Evolutionary conservation across 148 eudicot genomes (phyloP).

Genomic region (Spergularia marina): DNA sequence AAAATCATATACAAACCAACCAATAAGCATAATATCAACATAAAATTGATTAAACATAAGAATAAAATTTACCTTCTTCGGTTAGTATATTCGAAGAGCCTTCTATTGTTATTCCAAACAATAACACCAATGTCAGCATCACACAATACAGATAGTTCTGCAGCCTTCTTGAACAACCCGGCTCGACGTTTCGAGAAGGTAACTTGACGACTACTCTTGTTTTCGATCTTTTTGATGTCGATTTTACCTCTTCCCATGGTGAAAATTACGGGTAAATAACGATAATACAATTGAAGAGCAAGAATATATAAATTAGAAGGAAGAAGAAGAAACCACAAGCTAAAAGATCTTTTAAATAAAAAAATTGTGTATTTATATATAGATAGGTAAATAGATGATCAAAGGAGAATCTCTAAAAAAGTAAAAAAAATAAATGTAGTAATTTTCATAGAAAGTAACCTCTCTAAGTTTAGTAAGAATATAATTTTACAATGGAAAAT

Average conservation of each 20-base stretch:
- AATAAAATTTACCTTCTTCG: slow-evolving; percentile 33
- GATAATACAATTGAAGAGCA: no score
- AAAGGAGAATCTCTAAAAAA: slow-evolving; percentile 12
- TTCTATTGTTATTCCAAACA: slow-evolving; percentile 60
- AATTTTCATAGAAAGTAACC: slow-evolving; percentile 19
- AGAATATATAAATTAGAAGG: no score
- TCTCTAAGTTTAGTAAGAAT: slow-evolving; percentile 26
- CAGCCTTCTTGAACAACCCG: slow-evolving; percentile 71
- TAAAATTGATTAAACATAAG: not conserved
- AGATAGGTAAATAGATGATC: not conserved
- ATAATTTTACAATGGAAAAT: slow-evolving; percentile 4
- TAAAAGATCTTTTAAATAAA: no score
- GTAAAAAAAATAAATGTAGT: slow-evolving; percentile 12
- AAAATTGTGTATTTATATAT: slow-evolving; percentile 5
- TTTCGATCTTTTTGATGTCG: slow-evolving; percentile 66
- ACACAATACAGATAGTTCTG: slow-evolving; percentile 58
- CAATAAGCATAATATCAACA: no score
- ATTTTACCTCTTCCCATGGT: slow-evolving; percentile 62
- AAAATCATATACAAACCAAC: no score
- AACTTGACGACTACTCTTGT: slow-evolving; percentile 65
- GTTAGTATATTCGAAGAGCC: slow-evolving; percentile 51
- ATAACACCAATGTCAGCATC: slow-evolving; percentile 69
- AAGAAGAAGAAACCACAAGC: not conserved
- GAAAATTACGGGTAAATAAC: not conserved
- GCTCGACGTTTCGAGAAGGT: slow-evolving; percentile 65